Evolutionary conservation across 768 basidiomycete genomes (phyloP).

Genomic region (Austroboletus eburneus): DNA sequence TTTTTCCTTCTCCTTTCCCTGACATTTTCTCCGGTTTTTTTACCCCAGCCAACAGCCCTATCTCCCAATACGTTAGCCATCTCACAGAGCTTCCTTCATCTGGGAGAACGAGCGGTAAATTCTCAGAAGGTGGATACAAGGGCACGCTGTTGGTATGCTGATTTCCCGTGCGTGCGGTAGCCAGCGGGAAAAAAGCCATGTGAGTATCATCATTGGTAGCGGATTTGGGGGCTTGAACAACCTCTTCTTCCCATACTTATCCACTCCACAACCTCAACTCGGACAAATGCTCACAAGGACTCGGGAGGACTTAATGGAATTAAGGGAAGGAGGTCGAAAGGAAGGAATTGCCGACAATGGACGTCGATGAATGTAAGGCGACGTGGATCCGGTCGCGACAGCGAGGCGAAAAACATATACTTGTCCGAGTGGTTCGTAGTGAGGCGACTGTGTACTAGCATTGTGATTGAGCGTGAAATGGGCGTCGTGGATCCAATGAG

Average conservation of each 20-base stretch:
- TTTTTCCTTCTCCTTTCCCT: constrained; percentile 28
- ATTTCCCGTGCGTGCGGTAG: neutral
- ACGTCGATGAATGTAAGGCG: constrained; percentile 29
- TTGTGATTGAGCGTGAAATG: constrained; percentile 24
- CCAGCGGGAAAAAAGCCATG: neutral
- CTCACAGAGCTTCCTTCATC: constrained; percentile 62
- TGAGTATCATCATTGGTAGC: constrained; percentile 18
- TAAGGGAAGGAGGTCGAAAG: constrained; percentile 13
- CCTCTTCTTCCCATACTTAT: constrained; percentile 89
- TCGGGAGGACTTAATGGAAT: constrained; percentile 44
- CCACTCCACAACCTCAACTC: constrained; percentile 75
- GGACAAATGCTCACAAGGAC: constrained; percentile 72
- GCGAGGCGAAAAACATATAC: constrained; percentile 69
- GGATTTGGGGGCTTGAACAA: constrained; percentile 32
- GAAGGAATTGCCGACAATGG: constrained; percentile 25
- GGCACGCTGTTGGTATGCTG: neutral
- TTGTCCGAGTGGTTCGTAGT: constrained; percentile 36
- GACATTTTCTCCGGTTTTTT: no score
- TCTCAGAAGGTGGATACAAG: constrained; percentile 27
- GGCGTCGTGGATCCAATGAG: constrained; percentile 36
- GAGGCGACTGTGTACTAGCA: constrained; percentile 32
- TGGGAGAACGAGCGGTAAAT: constrained; percentile 63
- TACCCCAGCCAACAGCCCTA: constrained; percentile 49
- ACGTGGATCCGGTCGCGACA: constrained; percentile 21
- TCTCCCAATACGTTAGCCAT: constrained; percentile 62